phyloP scores from a whole-genome alignment of 2,329 filamentous ascomycete species.

The Lomentospora prolificans region DNA sequence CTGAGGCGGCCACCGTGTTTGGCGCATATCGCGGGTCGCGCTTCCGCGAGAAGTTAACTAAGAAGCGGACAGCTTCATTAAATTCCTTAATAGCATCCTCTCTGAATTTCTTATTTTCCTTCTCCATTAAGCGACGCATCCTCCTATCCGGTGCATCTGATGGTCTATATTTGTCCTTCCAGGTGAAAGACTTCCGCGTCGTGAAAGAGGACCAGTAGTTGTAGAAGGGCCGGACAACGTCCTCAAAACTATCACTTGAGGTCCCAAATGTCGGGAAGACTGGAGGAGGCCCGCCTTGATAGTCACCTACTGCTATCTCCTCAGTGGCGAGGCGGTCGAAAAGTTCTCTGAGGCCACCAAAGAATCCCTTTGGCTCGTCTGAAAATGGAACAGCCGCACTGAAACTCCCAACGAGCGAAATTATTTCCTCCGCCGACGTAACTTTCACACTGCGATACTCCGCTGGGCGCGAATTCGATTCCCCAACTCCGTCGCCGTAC shows the following conservation, averaged over 20 bases:
- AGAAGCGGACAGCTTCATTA: conserved; percentile 79
- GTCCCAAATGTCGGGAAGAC: conserved; percentile 78
- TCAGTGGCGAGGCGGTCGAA: conserved; percentile 76
- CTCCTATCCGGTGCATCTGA: conserved; percentile 82
- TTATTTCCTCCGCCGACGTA: conserved; percentile 72
- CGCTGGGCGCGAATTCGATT: conserved; percentile 39
- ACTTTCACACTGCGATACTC: conserved; percentile 60
- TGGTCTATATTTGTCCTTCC: conserved; percentile 77
- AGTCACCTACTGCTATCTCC: conserved; percentile 65
- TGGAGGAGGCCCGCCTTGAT: conserved; percentile 48
- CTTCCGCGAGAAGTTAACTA: conserved; percentile 84
- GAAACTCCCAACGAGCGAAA: conserved; percentile 70
- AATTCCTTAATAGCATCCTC: conserved; percentile 81
- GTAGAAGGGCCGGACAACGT: conserved; percentile 73
- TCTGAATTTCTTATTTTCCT: conserved; percentile 78
- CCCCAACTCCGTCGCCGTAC: conserved; percentile 45
- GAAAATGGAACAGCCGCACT: conserved; percentile 68
- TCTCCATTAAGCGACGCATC: conserved; percentile 79
- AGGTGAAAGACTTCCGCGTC: conserved; percentile 77
- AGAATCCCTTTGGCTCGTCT: conserved; percentile 76
- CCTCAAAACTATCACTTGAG: conserved; percentile 65
- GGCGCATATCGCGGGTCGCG: conserved; percentile 77
- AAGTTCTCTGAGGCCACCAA: conserved; percentile 62
- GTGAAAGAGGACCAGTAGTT: conserved; percentile 68
- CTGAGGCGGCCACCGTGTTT: conserved; percentile 67